These are phyloP conservation scores for Aegilops tauschii DNA, from an alignment of 176 grass and related monocot genomes.

Conservation along the genomic window DNA sequence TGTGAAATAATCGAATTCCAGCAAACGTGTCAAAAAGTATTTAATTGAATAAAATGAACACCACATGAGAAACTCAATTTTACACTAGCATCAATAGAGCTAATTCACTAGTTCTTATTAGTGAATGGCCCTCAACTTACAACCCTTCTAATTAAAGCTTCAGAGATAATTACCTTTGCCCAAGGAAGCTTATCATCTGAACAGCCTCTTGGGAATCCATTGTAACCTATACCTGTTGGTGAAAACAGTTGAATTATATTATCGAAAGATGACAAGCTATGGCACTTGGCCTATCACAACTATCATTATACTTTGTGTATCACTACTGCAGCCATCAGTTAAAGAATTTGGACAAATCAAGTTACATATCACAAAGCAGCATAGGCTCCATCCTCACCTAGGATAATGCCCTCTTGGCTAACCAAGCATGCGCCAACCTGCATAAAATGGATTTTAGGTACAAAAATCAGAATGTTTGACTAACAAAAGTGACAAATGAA, in stretches of 20 bases:
- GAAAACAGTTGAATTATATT: constrained; percentile 15
- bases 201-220: constrained; percentile 98
- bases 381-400: constrained; percentile 59
- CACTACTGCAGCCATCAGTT: background rate
- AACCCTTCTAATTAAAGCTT: background rate
- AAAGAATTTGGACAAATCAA: background rate
- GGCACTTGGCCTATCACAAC: background rate
- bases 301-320: background rate
- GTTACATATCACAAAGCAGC: background rate
- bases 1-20: background rate
- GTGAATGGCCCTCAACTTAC: background rate
- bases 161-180: constrained; percentile 67
- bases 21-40: background rate
- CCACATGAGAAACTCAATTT: background rate
- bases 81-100: background rate
- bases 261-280: background rate
- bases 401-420: constrained; percentile 88
- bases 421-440: constrained; percentile 97
- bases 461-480: constrained; percentile 9
- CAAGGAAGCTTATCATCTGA: constrained; percentile 95
- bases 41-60: background rate
- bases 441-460: constrained; percentile 1
- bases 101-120: constrained; percentile 11
- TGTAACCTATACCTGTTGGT: constrained; percentile 87
- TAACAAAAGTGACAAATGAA: background rate